Percentiles rank a stretch among this genome's conserved stretches.
Evolutionary conservation across 805 yeast species (phyloP).

Genomic region (Zygotorulaspora chibaensis): DNA sequence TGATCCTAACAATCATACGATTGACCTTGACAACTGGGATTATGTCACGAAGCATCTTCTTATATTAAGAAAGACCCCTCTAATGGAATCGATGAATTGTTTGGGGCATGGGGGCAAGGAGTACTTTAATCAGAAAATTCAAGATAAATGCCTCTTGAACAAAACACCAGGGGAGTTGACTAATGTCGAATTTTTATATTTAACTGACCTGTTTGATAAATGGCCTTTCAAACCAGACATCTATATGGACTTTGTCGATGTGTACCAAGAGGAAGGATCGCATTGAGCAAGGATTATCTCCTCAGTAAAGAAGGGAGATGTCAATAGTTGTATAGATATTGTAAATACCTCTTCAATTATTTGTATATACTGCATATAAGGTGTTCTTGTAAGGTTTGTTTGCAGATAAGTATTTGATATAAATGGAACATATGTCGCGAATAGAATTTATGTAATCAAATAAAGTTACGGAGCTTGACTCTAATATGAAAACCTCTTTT

Average conservation of each 20-base stretch:
- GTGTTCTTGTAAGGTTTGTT: too few species aligned
- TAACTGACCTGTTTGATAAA: conserved; percentile 49
- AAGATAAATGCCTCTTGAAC: conserved; percentile 38
- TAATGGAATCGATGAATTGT: conserved; percentile 44
- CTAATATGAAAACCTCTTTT: not conserved
- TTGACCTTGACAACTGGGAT: conserved; percentile 59
- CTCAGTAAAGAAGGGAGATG: too few species aligned
- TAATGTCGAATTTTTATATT: conserved; percentile 47
- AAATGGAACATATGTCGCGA: too few species aligned
- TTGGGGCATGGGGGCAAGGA: conserved; percentile 81
- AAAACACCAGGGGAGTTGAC: conserved; percentile 48
- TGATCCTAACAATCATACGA: conserved; percentile 41
- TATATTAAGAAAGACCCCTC: conserved; percentile 43
- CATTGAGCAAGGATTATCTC: not conserved
- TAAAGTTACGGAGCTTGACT: too few species aligned
- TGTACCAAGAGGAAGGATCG: conserved; percentile 17
- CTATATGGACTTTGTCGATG: conserved; percentile 41
- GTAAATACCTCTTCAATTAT: too few species aligned
- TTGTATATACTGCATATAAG: too few species aligned
- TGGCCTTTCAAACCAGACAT: conserved; percentile 88
- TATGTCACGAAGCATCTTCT: conserved; percentile 60
- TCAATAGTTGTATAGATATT: too few species aligned
- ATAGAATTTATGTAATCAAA: too few species aligned
- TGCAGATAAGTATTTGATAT: too few species aligned
- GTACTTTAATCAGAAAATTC: conserved; percentile 38